Base-by-base conservation (phyloP, 768 basidiomycete species). In the Chlorophyllum brunneum region DNA sequence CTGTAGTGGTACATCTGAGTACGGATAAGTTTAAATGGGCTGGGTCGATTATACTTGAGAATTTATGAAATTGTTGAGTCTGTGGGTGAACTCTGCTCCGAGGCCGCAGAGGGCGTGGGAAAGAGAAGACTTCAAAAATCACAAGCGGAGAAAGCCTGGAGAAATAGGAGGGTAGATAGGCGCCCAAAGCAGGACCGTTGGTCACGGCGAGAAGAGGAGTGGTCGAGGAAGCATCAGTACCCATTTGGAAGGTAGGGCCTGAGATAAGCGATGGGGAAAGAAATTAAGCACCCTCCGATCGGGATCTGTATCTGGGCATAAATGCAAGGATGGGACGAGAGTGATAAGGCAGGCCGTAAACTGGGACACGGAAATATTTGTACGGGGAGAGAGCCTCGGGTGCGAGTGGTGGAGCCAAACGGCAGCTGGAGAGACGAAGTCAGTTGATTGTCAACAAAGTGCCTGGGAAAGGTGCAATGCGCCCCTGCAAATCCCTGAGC, bases 401-500 rank as follows among this genome's bases (percentile, higher is more conserved):
- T n/a, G n/a, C n/a, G n/a, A n/a, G n/a, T n/a, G n/a, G n/a, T n/a
- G n/a, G n/a, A n/a, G n/a, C n/a, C n/a, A n/a, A n/a, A n/a, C n/a
- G 48, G 9, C 24, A 10, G 20, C 31, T 30, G 48, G 48, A 18
- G 37, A 22, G 36, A 30, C 24, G 38, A 29, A 22, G 4, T 34
- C 30, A 8, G 38, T 48, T 47, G 45, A 47, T 47, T 7, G 45
- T 47, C 22, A 15, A 48, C 11, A 23, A n/a, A 48, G 37, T 38
- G 47, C 47, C 34, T 48, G 47, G 47, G 47, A 48, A 39, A 6
- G 23, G 8, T 9, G 15, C 37, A 5, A 24, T 23, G 20, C 37
- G 34, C 15, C 47, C 47, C 37, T 48, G 47, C 47, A 39, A 48
- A 38, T 39, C 47, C 24, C 45, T 34, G 45, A 33, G 8, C 22